These are phyloP conservation scores for Dichotomocladium elegans DNA, from an alignment of 371 early-diverging fungal species.

Conservation along the genomic window DNA sequence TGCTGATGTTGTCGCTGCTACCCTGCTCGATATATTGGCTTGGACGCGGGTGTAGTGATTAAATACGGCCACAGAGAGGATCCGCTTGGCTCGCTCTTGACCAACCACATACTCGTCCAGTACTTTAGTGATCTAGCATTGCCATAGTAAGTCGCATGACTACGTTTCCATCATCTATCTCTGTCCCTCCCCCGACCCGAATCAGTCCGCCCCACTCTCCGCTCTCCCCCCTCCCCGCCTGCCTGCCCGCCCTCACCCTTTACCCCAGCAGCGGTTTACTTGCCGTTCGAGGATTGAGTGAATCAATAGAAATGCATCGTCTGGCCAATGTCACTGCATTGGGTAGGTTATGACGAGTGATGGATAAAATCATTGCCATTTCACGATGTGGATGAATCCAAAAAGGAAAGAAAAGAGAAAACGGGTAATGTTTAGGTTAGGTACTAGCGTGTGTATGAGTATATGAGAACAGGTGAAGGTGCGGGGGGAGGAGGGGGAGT, in stretches of 20 bases:
- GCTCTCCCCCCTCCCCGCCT: no score
- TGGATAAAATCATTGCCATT: no score
- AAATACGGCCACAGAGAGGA: constrained; percentile 81
- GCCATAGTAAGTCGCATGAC: neutral
- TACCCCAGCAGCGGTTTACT: constrained; percentile 2
- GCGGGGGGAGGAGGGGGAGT: neutral
- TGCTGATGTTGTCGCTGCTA: neutral
- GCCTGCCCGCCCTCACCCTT: neutral
- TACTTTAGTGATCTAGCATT: constrained; percentile 78
- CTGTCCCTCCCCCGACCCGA: neutral
- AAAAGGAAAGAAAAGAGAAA: no score
- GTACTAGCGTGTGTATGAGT: no score
- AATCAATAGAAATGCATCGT: constrained; percentile 7
- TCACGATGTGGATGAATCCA: no score
- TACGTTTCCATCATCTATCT: neutral
- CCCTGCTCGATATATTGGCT: constrained; percentile 51
- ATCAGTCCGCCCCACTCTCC: no score
- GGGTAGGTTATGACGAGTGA: no score
- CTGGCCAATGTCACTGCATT: no score
- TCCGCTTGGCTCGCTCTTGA: constrained; percentile 81
- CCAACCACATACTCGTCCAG: constrained; percentile 88
- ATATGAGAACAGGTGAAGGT: no score
- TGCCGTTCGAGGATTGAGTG: constrained; percentile 16
- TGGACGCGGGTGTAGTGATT: constrained; percentile 83
- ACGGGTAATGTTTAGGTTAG: no score